Conservation (phyloP, 164 flowering plant genomes). For the Liquidambar formosana region DNA sequence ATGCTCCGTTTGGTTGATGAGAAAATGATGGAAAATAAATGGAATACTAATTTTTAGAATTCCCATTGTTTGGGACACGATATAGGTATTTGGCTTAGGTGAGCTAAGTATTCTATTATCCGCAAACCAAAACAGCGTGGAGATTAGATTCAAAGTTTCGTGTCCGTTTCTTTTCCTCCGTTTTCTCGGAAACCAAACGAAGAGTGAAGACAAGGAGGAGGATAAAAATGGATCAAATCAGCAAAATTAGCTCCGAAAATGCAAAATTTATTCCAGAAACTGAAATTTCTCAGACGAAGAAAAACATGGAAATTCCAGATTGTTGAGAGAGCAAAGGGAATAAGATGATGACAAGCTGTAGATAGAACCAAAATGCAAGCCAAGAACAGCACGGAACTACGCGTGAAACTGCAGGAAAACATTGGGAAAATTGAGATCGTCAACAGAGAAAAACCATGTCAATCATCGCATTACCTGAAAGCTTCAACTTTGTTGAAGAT, state of each 20-base stretch:
- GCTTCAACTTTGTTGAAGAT: neutral
- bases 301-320: neutral
- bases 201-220: neutral
- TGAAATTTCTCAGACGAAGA: neutral
- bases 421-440: no score
- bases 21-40: neutral
- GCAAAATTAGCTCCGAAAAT: neutral
- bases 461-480: slow-evolving; percentile 20
- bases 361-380: neutral
- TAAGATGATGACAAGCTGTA: neutral
- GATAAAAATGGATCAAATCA: neutral
- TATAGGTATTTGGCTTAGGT: neutral
- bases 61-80: neutral
- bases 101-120: neutral
- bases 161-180: neutral
- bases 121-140: neutral
- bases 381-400: neutral
- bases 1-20: neutral
- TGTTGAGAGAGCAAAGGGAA: neutral
- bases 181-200: neutral
- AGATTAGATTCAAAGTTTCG: neutral
- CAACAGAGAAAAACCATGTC: neutral
- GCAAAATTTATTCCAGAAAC: neutral
- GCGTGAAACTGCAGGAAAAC: neutral
- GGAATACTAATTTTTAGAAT: neutral